Base-by-base conservation (phyloP, 306 rosid genomes). In the Rosa multiflora region DNA sequence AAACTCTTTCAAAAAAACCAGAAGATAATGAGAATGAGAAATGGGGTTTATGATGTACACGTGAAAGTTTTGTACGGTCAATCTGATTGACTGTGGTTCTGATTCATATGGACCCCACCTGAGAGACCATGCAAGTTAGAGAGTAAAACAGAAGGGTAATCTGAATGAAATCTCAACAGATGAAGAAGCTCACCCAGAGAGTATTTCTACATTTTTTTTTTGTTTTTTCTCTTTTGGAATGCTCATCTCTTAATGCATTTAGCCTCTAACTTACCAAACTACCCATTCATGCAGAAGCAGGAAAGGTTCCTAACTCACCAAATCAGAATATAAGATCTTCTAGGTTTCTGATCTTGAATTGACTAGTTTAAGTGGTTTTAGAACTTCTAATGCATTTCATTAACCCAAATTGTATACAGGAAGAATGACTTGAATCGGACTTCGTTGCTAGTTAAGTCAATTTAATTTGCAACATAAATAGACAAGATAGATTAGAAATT, bases 71-170 rank as follows among this genome's bases (percentile, higher is more conserved):
- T 79, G 78, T 80, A 82, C 81, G 43, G 63, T 53, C 77, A 62
- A 37, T 80, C 23, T 84, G 75, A 77, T 85, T 70, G 79, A 81
- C 76, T 84, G 84, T 77, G 79, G 83, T 82, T 76, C 83, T 74
- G 87, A 86, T 70, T 63, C 67, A 62, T 68, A 59, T 70, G 69
- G 81, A 86, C 68, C 91, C 92, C 86, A 82, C 83, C 47, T 43
- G 53, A 77, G 67, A 59, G 37, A 74, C 82, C 79, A 67, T 82
- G 77, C 52, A 18, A 78, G 74, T n/a, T 51, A 56, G 80, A 59
- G 56, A 80, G 76, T 74, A 81, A 76, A 71, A 77, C 78, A 67
- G 80, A 80, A 46, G 42, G 69, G 49, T 58, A 59, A 69, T 78
- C 53, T 52, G 80, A 21, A 66, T 23, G 23, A 78, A 37, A 83